Percentiles rank a stretch among this genome's conserved stretches.
These are phyloP conservation scores for Russula sp. DNA, from an alignment of 768 basidiomycete species.

Conservation along the genomic window DNA sequence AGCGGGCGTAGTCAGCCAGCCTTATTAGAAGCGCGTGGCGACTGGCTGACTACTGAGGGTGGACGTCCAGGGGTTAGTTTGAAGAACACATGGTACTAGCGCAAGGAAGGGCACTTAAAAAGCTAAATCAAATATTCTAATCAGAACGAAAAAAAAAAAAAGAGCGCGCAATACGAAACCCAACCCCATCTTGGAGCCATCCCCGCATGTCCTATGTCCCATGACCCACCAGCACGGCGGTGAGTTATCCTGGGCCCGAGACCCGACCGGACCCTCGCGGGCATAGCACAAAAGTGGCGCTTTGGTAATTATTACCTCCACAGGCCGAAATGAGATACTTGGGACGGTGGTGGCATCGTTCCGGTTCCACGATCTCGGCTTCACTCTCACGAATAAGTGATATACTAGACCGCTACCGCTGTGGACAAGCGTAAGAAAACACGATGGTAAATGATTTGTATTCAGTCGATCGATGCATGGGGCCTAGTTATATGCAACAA, in stretches of 20 bases:
- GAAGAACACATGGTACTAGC: too few species aligned
- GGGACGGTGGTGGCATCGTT: neutral
- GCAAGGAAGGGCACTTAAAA: neutral
- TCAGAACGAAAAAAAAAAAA: neutral
- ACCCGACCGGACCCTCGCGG: neutral
- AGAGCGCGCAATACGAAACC: neutral
- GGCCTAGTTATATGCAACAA: slow-evolving; percentile 9
- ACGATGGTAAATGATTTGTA: slow-evolving; percentile 6
- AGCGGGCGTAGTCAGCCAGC: too few species aligned
- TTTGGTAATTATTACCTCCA: neutral
- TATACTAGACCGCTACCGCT: too few species aligned
- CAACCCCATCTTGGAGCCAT: too few species aligned
- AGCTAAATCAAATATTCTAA: neutral
- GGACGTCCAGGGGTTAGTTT: too few species aligned
- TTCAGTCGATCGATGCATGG: slow-evolving; percentile 1
- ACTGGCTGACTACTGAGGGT: too few species aligned
- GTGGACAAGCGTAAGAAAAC: neutral
- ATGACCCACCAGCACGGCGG: neutral
- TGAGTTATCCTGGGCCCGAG: neutral
- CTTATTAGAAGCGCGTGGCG: too few species aligned
- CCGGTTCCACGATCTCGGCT: neutral
- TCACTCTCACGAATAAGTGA: neutral
- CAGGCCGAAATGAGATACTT: neutral
- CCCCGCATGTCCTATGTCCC: too few species aligned
- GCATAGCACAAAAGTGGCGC: neutral